Evolutionary conservation across 2,329 filamentous ascomycete species (phyloP), one percentile per base, ranked within the genome.

Genomic region (Aureobasidium namibiae): DNA sequence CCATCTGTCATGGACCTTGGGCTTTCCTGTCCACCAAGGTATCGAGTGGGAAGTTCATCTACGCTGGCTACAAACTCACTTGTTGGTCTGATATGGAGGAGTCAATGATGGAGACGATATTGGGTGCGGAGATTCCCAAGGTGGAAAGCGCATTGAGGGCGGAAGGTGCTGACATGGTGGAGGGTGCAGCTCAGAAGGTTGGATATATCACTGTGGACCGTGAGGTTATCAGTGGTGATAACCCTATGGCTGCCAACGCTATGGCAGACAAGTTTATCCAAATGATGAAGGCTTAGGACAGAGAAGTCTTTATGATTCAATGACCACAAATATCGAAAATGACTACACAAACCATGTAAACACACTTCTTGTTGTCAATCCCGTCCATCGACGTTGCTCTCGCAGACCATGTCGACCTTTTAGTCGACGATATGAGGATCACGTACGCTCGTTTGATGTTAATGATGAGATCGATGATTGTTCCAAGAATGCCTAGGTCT

Each of bases 1-100:
- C 70, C 3, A 73, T 78, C n/a, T 78, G 76, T 39, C 76, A 79
- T 57, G 76, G 76, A 1, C 75, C 76, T 0, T 77, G 73, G 64
- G 76, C 75, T 1, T 70, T 78, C 38, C 60, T 79, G 14, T 74
- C 71, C 4, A 78, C 75, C 0, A 75, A 73, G 62, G 62, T 65
- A 16, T 68, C 65, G 0, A 66, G 67, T 49, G 67, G 69, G 1
- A 65, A 68, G 31, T 78, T 78, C 52, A 73, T 70, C 24, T 78
- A 78, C 60, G 72, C 75, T 42, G 76, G 74, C 16, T 78, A 78
- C 61, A 72, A 73, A 63, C 71, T 78, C 33, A 78, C 75, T 1
- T 70, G 69, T 38, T 78, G 74, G 71, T 75, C 73, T 42, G 74
- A 78, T 65, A 69, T 67, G 0, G 76, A 78, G 64, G 76, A 78